Evolutionary conservation across 2,329 filamentous ascomycete genomes (phyloP).

Genomic region (Didymella sp.): DNA sequence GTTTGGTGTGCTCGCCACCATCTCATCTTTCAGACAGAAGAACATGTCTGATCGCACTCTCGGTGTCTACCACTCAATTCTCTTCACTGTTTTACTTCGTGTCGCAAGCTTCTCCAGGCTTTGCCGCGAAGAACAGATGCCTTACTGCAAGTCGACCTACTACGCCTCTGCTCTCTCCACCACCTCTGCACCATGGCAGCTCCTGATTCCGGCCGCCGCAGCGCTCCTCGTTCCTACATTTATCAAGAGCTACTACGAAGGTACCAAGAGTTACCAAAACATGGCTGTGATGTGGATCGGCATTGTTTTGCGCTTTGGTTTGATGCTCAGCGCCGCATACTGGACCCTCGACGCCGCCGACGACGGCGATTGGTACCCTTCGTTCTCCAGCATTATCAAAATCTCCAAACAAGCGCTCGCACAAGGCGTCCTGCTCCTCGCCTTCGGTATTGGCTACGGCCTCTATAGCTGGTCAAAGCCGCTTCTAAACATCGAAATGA

Average conservation of each 20-base stretch:
- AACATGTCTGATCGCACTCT: slow-evolving; percentile 72
- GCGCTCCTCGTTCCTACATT: slow-evolving; percentile 75
- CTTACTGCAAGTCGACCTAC: slow-evolving; percentile 92
- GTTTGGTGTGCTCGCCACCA: slow-evolving; percentile 77
- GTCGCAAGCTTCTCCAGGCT: slow-evolving; percentile 87
- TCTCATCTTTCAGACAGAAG: slow-evolving; percentile 77
- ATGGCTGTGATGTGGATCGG: slow-evolving; percentile 85
- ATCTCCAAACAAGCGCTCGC: slow-evolving; percentile 77
- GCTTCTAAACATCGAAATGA: slow-evolving; percentile 73
- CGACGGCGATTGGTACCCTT: slow-evolving; percentile 78
- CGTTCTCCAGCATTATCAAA: slow-evolving; percentile 66
- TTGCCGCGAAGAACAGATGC: slow-evolving; percentile 98
- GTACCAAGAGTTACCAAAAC: slow-evolving; percentile 87
- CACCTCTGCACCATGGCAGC: slow-evolving; percentile 89
- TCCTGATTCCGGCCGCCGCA: slow-evolving; percentile 78
- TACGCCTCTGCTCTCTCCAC: slow-evolving; percentile 92
- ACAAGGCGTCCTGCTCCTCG: slow-evolving; percentile 78
- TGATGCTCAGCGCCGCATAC: slow-evolving; percentile 79
- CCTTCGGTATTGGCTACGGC: slow-evolving; percentile 81
- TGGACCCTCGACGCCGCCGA: slow-evolving; percentile 92
- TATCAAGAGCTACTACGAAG: slow-evolving; percentile 78
- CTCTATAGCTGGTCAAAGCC: slow-evolving; percentile 88
- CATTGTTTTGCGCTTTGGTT: slow-evolving; percentile 75
- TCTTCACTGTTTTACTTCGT: slow-evolving; percentile 81
- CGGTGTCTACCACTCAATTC: slow-evolving; percentile 81